Conservation (phyloP, 2,329 filamentous ascomycete genomes). For the Colletotrichum australisinense region DNA sequence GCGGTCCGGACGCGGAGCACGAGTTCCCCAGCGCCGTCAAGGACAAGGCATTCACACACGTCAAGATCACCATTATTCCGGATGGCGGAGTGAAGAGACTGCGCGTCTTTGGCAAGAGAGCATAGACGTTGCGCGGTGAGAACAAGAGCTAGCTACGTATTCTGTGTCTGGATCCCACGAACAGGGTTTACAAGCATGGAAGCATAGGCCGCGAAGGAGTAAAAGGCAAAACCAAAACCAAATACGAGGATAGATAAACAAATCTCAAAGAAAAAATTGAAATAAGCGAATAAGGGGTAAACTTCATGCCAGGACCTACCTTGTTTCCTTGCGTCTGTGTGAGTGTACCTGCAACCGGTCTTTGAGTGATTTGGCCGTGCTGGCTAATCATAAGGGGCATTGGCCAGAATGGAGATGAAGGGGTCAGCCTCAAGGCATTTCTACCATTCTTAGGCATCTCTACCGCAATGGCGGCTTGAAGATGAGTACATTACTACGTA, state of each 20-base stretch:
- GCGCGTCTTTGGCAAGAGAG: constrained; percentile 77
- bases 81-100: constrained; percentile 94
- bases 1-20: constrained; percentile 79
- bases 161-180: neutral
- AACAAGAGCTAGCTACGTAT: neutral
- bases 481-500: too few species aligned
- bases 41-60: constrained; percentile 77
- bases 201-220: neutral
- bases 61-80: constrained; percentile 92
- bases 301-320: neutral
- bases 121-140: neutral
- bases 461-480: neutral
- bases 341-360: neutral
- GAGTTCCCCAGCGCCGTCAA: constrained; percentile 67
- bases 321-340: neutral
- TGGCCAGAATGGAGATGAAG: neutral
- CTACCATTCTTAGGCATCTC: neutral
- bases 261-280: neutral
- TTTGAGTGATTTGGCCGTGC: neutral
- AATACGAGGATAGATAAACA: neutral
- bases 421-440: neutral
- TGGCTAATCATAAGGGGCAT: neutral
- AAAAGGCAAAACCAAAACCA: neutral
- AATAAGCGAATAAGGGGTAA: neutral
- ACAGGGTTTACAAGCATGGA: neutral